Evolutionary conservation across 2,329 filamentous ascomycete genomes (phyloP).

Genomic region (Colletotrichum incanum): DNA sequence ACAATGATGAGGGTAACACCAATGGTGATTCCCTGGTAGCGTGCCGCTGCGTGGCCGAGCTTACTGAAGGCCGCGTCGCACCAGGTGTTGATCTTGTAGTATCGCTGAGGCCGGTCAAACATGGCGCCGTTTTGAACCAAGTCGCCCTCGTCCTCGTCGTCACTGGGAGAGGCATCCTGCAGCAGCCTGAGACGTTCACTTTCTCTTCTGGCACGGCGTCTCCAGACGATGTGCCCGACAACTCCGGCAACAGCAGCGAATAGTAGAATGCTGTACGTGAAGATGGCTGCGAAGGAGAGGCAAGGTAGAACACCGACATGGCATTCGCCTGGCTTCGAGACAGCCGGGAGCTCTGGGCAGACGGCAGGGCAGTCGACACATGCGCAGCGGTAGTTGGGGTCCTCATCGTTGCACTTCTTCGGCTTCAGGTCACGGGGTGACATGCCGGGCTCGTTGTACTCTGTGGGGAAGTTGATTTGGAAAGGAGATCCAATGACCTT

Average conservation of each 20-base stretch:
- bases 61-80: conserved; percentile 86
- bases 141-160: conserved; percentile 95
- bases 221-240: conserved; percentile 83
- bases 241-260: conserved; percentile 76
- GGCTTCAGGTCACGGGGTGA: conserved; percentile 78
- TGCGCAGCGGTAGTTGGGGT: conserved; percentile 88
- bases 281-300: conserved; percentile 91
- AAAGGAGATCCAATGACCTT: conserved; percentile 94
- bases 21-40: conserved; percentile 90
- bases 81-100: conserved; percentile 87
- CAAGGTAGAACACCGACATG: conserved; percentile 92
- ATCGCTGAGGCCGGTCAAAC: conserved; percentile 82
- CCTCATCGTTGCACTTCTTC: conserved; percentile 91
- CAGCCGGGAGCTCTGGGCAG: conserved; percentile 85
- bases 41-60: conserved; percentile 85
- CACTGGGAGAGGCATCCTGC: conserved; percentile 86
- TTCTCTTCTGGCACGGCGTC: conserved; percentile 80
- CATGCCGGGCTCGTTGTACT: conserved; percentile 79
- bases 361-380: conserved; percentile 93
- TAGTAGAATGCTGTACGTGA: conserved; percentile 85
- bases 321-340: conserved; percentile 81
- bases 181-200: conserved; percentile 89
- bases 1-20: conserved; percentile 81
- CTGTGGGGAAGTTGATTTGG: conserved; percentile 91
- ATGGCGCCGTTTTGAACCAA: conserved; percentile 83